A percentile compares a stretch with the other conserved stretches of the same genome.
Conservation (phyloP, 1,139 yeast species). For the Suhomyces panamericanus region DNA sequence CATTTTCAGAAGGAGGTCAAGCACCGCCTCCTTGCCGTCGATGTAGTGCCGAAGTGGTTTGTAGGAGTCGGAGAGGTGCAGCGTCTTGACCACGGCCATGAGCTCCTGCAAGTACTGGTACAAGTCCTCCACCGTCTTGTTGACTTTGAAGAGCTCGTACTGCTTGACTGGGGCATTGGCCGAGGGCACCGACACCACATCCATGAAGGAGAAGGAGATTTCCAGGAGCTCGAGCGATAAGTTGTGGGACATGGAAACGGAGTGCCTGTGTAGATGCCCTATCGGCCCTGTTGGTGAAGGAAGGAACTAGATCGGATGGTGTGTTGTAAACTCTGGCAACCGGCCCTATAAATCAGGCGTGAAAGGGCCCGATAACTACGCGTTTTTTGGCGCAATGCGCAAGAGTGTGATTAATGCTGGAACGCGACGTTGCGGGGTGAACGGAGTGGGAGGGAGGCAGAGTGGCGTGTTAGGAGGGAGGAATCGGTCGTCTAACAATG, state of each 20-base stretch:
- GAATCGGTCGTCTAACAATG: slow-evolving; percentile 5
- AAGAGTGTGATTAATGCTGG: neutral
- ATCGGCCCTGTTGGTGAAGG: neutral
- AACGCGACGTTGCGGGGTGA: neutral
- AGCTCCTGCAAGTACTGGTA: slow-evolving; percentile 26
- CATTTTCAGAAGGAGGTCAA: slow-evolving; percentile 37
- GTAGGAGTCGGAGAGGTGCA: slow-evolving; percentile 6
- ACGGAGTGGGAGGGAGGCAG: neutral
- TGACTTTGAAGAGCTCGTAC: slow-evolving; percentile 34
- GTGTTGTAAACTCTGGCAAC: too few species aligned
- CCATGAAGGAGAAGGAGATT: slow-evolving; percentile 31
- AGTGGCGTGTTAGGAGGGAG: neutral
- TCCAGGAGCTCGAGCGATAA: slow-evolving; percentile 7
- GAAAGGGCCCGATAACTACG: neutral
- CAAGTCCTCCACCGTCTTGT: slow-evolving; percentile 35
- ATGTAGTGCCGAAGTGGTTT: slow-evolving; percentile 43
- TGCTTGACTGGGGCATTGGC: slow-evolving; percentile 23
- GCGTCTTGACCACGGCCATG: slow-evolving; percentile 7
- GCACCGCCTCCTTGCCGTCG: slow-evolving; percentile 48
- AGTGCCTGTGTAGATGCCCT: neutral
- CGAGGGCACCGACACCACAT: slow-evolving; percentile 27
- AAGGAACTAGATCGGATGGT: neutral
- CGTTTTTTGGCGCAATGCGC: neutral
- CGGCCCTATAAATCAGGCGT: neutral
- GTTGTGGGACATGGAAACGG: slow-evolving; percentile 3